These are phyloP conservation scores for Ceratocystiopsis minuta DNA, from an alignment of 2,329 filamentous ascomycete species.

Conservation along the genomic window DNA sequence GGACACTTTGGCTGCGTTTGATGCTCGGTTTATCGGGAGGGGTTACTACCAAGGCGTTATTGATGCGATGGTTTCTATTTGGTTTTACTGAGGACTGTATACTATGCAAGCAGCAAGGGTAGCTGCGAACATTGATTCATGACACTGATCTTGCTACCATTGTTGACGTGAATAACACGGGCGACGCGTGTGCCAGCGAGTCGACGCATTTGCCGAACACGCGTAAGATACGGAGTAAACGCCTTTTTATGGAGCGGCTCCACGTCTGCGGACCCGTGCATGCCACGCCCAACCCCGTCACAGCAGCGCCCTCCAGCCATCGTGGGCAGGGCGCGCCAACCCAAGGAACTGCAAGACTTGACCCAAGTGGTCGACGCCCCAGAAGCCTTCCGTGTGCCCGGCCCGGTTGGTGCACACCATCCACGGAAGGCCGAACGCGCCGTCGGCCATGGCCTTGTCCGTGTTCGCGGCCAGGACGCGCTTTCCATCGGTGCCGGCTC, in stretches of 20 bases:
- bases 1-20: not conserved
- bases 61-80: slow-evolving; percentile 20
- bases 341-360: slow-evolving; percentile 18
- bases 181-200: too few relatives aligned
- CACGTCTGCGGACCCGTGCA: not conserved
- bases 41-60: slow-evolving; percentile 27
- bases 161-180: not conserved
- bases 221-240: too few relatives aligned
- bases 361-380: slow-evolving; percentile 22
- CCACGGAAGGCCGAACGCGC: slow-evolving; percentile 23
- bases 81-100: slow-evolving; percentile 22
- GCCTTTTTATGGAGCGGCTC: too few relatives aligned
- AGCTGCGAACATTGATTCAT: slow-evolving; percentile 9
- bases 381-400: slow-evolving; percentile 19
- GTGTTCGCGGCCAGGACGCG: slow-evolving; percentile 16
- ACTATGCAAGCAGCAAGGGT: slow-evolving; percentile 16
- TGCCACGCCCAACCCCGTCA: slow-evolving; percentile 4
- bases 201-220: too few relatives aligned
- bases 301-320: slow-evolving; percentile 18
- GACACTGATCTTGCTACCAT: slow-evolving; percentile 1
- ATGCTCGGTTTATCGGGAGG: slow-evolving; percentile 7
- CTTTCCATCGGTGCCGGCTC: slow-evolving; percentile 15
- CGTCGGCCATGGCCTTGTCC: slow-evolving; percentile 17
- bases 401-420: slow-evolving; percentile 17
- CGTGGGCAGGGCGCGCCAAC: slow-evolving; percentile 12